Evolutionary conservation across 495 filamentous ascomycete genomes (phyloP).

Genomic region (Neurospora sp.): DNA sequence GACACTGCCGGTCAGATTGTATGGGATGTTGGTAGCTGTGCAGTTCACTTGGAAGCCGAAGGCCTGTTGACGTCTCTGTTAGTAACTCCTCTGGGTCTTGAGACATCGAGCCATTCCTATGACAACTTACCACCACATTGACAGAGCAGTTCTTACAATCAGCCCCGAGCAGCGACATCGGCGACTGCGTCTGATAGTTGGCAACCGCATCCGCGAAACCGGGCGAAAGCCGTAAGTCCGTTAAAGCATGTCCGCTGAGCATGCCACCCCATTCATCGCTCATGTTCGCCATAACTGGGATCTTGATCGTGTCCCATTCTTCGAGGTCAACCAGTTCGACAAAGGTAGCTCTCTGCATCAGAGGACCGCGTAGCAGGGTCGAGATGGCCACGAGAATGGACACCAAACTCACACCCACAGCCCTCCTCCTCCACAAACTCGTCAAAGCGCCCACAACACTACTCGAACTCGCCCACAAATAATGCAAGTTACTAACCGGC

Average conservation of each 20-base stretch:
- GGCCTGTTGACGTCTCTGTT: background rate
- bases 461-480: background rate
- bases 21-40: background rate
- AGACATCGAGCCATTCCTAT: fast-evolving
- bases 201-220: background rate
- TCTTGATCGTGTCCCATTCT: background rate
- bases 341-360: background rate
- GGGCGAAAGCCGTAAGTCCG: background rate
- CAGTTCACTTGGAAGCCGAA: background rate
- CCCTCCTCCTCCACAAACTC: background rate
- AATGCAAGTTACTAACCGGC: background rate
- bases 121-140: background rate
- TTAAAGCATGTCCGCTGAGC: background rate
- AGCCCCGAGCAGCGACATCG: background rate
- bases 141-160: background rate
- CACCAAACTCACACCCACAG: background rate
- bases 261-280: background rate
- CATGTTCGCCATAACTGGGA: background rate
- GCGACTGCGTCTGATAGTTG: background rate
- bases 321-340: background rate
- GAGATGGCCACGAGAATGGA: background rate
- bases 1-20: background rate
- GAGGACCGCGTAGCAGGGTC: background rate
- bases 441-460: background rate
- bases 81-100: background rate